These are phyloP conservation scores for Neonectria hederae DNA, from an alignment of 2,329 filamentous ascomycete genomes.

Conservation along the genomic window DNA sequence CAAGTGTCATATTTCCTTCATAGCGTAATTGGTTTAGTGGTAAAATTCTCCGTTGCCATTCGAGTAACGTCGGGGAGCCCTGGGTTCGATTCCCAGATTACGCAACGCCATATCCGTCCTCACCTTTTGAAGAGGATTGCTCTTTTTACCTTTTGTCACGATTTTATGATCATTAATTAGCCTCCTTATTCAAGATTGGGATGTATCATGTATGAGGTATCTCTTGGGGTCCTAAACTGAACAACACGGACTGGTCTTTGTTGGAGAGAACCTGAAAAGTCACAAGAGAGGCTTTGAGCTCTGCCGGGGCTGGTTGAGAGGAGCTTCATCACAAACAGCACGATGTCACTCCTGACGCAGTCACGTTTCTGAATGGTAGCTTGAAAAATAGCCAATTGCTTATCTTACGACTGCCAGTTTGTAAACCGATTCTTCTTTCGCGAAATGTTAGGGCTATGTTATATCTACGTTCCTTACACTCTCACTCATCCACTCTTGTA, in stretches of 20 bases:
- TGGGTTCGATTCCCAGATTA: slow-evolving; percentile 4
- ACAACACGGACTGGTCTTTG: too few relatives aligned
- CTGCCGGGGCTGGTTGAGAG: background rate
- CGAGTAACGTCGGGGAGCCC: background rate
- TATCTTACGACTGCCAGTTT: too few relatives aligned
- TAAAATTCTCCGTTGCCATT: slow-evolving; percentile 5
- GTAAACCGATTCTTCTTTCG: too few relatives aligned
- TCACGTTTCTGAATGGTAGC: background rate
- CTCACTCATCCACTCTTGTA: too few relatives aligned
- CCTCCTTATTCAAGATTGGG: too few relatives aligned
- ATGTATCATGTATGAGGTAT: too few relatives aligned
- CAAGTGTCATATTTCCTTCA: background rate
- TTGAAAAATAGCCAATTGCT: too few relatives aligned
- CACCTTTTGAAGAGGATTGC: accelerated
- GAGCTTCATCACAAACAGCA: background rate
- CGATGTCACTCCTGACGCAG: background rate
- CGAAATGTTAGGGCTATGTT: too few relatives aligned
- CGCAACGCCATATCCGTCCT: background rate
- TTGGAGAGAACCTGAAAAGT: background rate
- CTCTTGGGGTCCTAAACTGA: too few relatives aligned
- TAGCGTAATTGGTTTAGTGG: slow-evolving; percentile 4
- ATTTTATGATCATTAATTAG: background rate
- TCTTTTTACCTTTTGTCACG: background rate
- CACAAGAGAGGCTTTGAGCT: too few relatives aligned
- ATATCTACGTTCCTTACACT: too few relatives aligned